Conservation (phyloP, 1,284 basidiomycete species). For the Gomphus sp. region DNA sequence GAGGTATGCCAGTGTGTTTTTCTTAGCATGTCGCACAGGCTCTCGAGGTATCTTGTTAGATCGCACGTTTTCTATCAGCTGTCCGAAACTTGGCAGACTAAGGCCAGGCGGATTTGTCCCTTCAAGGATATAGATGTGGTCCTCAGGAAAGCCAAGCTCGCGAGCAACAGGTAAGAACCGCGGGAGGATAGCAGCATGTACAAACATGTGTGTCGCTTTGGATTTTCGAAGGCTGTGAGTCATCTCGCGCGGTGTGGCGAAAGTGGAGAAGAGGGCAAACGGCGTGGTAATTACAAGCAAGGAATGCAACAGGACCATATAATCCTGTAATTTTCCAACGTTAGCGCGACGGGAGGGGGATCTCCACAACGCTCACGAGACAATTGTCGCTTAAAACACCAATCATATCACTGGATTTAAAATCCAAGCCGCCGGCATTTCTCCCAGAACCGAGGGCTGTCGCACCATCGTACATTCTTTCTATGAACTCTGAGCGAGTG, state of each 20-base stretch:
- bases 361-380: slow-evolving; percentile 35
- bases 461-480: slow-evolving; percentile 42
- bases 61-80: slow-evolving; percentile 34
- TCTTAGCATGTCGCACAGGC: slow-evolving; percentile 35
- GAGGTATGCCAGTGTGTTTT: slow-evolving; percentile 58
- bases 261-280: slow-evolving; percentile 52
- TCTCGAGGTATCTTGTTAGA: slow-evolving; percentile 30
- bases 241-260: slow-evolving; percentile 59
- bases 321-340: slow-evolving; percentile 42
- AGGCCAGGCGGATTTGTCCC: slow-evolving; percentile 21
- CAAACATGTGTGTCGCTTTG: slow-evolving; percentile 51
- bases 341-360: not conserved
- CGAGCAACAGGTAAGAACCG: slow-evolving; percentile 40
- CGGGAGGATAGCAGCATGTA: slow-evolving; percentile 42
- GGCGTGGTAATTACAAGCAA: slow-evolving; percentile 49
- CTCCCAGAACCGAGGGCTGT: slow-evolving; percentile 43
- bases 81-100: slow-evolving; percentile 34
- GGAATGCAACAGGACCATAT: slow-evolving; percentile 46
- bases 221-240: slow-evolving; percentile 45
- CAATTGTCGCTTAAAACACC: slow-evolving; percentile 64
- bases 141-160: slow-evolving; percentile 38
- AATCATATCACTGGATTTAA: slow-evolving; percentile 41
- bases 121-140: slow-evolving; percentile 46
- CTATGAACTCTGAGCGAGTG: slow-evolving; percentile 38
- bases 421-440: slow-evolving; percentile 44